Percentiles rank a stretch among this genome's conserved stretches.
These are phyloP conservation scores for Fusarium siculi DNA, from an alignment of 2,329 filamentous ascomycete genomes.

Conservation along the genomic window DNA sequence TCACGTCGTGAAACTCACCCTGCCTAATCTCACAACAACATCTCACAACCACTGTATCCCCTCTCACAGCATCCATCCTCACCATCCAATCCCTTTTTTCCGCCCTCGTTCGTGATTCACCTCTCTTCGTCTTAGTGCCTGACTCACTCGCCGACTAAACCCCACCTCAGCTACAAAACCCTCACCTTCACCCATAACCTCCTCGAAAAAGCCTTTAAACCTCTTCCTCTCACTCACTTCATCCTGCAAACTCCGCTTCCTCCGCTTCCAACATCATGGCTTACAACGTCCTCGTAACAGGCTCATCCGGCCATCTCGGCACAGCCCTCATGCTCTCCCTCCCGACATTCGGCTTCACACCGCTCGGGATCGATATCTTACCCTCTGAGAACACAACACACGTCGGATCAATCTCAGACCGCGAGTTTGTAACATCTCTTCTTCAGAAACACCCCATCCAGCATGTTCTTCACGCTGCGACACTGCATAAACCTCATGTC, in stretches of 20 bases:
- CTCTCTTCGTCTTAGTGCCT: constrained; percentile 4
- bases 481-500: constrained; percentile 61
- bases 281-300: constrained; percentile 56
- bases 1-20: constrained; percentile 10
- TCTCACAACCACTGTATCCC: constrained; percentile 7
- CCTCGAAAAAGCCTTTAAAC: not conserved
- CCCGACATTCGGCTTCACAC: constrained; percentile 51
- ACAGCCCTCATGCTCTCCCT: constrained; percentile 57
- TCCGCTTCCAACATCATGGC: constrained; percentile 1
- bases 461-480: constrained; percentile 58
- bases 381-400: constrained; percentile 50
- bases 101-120: not conserved
- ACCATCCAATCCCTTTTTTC: not conserved
- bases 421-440: constrained; percentile 46
- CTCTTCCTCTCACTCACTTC: not conserved
- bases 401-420: constrained; percentile 53
- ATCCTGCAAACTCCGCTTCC: too few relatives aligned
- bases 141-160: constrained; percentile 30
- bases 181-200: not conserved
- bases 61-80: constrained; percentile 14
- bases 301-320: constrained; percentile 59
- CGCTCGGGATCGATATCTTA: constrained; percentile 58
- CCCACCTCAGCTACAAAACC: constrained; percentile 33
- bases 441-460: constrained; percentile 48
- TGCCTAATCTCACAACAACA: constrained; percentile 19